Evolutionary conservation across 1,139 yeast genomes (phyloP), one percentile per base, ranked within the genome.

Genomic region (Kodamaea sp.): DNA sequence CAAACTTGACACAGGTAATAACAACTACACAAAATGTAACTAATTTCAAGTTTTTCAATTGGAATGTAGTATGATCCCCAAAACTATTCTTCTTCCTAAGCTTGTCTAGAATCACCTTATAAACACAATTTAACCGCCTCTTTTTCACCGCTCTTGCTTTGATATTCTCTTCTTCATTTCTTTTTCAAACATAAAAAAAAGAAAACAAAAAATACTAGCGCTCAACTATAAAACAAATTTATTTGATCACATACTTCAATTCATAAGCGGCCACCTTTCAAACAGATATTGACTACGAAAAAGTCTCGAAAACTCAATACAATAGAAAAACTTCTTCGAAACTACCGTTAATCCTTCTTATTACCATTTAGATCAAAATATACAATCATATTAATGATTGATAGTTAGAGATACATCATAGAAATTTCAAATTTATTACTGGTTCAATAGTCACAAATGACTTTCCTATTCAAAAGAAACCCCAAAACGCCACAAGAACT

Each of bases 401-500:
- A 15, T 15, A 15, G 4, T 15, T 15, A 15, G 4, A 15, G 20
- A 15, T 15, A 15, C 4, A 15, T 15, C 20, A 15, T 15, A 15
- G 4, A n/a, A n/a, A n/a, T n/a, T 15, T 4, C 4, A 15, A 15
- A 15, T 15, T 15, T 15, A 15, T 15, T 15, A 15, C 20, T 15
- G 20, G 4, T 15, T 15, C 20, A 15, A 15, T 15, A 11, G 20
- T 15, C 20, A 3, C 20, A 15, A 15, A 88, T 90, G 96, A 85
- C 97, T 12, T 90, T 90, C 55, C 70, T 92, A 53, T 90, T 92
- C 73, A 85, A 88, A 51, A 75, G 96, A 56, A 86, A 83, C 57
- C 96, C 95, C n/a, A 88, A 88, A 61, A 82, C 96, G 2, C 95
- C 97, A 2, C 79, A 76, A 28, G 98, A 92, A 55, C 73, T 89